phyloP scores from a whole-genome alignment of 768 basidiomycete genomes.

The Butyriboletus loyo region DNA sequence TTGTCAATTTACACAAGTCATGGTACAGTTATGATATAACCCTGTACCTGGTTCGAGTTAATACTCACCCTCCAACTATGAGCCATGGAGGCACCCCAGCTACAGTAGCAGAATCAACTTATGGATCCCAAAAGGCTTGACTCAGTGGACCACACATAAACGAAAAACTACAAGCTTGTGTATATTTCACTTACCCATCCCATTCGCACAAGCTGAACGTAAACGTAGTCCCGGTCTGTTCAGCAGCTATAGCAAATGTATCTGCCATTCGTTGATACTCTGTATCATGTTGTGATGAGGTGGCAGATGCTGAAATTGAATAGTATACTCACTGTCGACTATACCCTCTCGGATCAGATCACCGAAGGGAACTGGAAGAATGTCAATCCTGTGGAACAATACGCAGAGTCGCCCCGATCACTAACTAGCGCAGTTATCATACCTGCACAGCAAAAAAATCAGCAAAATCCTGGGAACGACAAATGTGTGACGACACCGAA shows the following conservation, averaged over 20 bases:
- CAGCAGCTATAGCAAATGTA: constrained; percentile 47
- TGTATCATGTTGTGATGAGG: constrained; percentile 21
- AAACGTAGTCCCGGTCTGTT: constrained; percentile 48
- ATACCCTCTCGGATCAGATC: constrained; percentile 51
- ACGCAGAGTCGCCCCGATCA: not conserved
- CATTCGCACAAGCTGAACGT: constrained; percentile 65
- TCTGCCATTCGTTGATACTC: constrained; percentile 60
- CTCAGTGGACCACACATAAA: constrained; percentile 33
- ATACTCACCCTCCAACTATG: constrained; percentile 45
- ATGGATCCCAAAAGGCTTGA: constrained; percentile 27
- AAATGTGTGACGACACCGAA: constrained; percentile 26
- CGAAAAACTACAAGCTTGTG: not conserved
- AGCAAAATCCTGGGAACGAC: not conserved
- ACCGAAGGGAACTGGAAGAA: constrained; percentile 50
- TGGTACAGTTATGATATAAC: not conserved
- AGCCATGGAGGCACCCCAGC: constrained; percentile 32
- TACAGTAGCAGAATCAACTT: constrained; percentile 15
- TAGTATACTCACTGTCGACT: constrained; percentile 42
- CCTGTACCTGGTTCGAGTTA: no score
- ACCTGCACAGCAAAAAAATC: constrained; percentile 33
- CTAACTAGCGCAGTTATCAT: constrained; percentile 59
- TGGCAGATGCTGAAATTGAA: not conserved
- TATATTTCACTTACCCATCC: constrained; percentile 45
- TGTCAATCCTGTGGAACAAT: not conserved
- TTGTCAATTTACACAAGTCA: constrained; percentile 10